Evolutionary conservation across 2,329 filamentous ascomycete species (phyloP).

Genomic region (Alternaria arbusti): DNA sequence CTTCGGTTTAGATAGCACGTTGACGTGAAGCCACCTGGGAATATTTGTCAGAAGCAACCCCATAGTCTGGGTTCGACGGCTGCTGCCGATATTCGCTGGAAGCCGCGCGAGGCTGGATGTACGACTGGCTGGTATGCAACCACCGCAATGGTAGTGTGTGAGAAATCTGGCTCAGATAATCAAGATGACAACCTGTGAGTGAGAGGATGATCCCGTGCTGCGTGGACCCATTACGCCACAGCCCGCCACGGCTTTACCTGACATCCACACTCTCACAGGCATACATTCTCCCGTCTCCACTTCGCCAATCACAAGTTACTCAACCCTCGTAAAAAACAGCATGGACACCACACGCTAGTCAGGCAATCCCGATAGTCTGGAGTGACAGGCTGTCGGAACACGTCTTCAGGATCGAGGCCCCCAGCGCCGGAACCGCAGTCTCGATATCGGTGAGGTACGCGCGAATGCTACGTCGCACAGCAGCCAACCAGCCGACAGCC

Average conservation of each 20-base stretch:
- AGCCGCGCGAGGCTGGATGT: not conserved
- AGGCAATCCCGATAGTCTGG: slow-evolving; percentile 16
- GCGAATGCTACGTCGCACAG: slow-evolving; percentile 14
- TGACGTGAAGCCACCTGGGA: not conserved
- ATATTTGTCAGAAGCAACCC: not conserved
- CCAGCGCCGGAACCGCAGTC: slow-evolving; percentile 1
- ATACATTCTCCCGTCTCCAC: not conserved
- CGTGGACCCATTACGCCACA: not conserved
- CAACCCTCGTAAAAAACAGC: not conserved
- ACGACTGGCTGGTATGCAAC: not conserved
- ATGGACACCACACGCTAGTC: not conserved
- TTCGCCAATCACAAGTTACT: not conserved
- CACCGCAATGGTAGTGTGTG: not conserved
- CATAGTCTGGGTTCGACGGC: not conserved
- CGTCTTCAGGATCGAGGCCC: slow-evolving; percentile 3
- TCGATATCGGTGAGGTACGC: not conserved
- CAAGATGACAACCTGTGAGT: not conserved
- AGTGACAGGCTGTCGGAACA: slow-evolving; percentile 23
- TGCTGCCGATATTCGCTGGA: too few species aligned
- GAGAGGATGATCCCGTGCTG: not conserved
- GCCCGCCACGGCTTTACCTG: not conserved
- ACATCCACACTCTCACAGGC: not conserved
- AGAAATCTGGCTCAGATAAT: not conserved
- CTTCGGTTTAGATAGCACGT: not conserved
- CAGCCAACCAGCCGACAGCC: not conserved